Conservation (phyloP, 768 basidiomycete genomes). For the Lentinula sp. region DNA sequence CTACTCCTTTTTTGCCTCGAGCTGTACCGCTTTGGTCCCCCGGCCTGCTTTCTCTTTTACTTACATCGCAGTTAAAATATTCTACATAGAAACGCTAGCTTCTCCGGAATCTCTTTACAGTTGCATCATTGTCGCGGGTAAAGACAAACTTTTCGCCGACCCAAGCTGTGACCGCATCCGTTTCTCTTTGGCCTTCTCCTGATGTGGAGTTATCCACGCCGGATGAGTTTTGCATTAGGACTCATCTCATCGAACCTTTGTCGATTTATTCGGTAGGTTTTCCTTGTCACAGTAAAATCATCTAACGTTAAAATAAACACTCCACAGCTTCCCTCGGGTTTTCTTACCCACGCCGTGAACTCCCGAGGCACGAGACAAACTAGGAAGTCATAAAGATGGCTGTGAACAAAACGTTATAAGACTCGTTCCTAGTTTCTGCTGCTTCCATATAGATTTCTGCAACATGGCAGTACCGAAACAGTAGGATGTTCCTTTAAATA, state of each 20-base stretch:
- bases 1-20: neutral
- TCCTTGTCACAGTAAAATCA: conserved; percentile 5
- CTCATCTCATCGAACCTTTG: neutral
- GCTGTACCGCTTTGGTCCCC: neutral
- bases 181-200: neutral
- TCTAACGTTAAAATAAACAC: conserved; percentile 6
- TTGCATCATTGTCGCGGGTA: conserved; percentile 2
- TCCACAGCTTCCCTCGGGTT: conserved; percentile 7
- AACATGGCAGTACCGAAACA: conserved; percentile 5
- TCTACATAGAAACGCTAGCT: neutral
- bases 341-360: conserved; percentile 6
- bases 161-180: neutral
- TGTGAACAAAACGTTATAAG: conserved; percentile 8
- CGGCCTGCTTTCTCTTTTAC: neutral
- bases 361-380: conserved; percentile 6
- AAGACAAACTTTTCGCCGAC: conserved; percentile 1
- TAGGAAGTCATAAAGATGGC: conserved; percentile 6
- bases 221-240: neutral
- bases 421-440: conserved; percentile 1
- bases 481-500: conserved; percentile 6
- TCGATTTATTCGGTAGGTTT: conserved; percentile 2
- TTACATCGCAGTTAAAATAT: neutral
- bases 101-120: neutral
- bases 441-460: conserved; percentile 4
- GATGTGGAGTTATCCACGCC: neutral